Conservation (phyloP, 2,329 filamentous ascomycete species). For the Apiospora marii region DNA sequence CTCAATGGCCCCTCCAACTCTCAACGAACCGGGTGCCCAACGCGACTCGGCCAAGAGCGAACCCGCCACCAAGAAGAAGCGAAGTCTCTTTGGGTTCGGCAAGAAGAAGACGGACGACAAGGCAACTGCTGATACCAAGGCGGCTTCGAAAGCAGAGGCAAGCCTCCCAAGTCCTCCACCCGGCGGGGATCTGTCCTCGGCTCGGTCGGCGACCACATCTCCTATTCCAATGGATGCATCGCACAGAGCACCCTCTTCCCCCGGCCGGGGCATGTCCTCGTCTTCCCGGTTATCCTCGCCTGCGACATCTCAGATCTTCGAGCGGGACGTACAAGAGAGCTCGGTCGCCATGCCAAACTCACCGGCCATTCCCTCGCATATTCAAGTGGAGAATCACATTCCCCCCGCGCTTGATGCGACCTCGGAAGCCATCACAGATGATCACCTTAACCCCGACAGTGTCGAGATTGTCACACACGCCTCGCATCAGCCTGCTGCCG, state of each 20-base stretch:
- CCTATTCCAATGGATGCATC: constrained; percentile 52
- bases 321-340: constrained; percentile 91
- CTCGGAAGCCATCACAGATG: constrained; percentile 89
- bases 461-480: constrained; percentile 93
- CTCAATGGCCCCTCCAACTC: constrained; percentile 42
- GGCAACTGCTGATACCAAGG: constrained; percentile 38
- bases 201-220: constrained; percentile 46
- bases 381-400: constrained; percentile 93
- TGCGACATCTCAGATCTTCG: constrained; percentile 84
- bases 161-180: constrained; percentile 44
- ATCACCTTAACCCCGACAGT: constrained; percentile 82
- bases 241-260: constrained; percentile 66
- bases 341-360: constrained; percentile 73
- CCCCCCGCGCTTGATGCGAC: constrained; percentile 91
- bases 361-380: constrained; percentile 89
- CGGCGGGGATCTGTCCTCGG: constrained; percentile 45
- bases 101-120: constrained; percentile 66
- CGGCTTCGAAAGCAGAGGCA: constrained; percentile 37
- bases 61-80: constrained; percentile 56
- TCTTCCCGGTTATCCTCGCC: constrained; percentile 82
- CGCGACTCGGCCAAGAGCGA: constrained; percentile 44
- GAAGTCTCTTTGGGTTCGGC: constrained; percentile 67
- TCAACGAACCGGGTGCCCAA: constrained; percentile 38
- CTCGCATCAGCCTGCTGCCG: constrained; percentile 80
- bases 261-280: constrained; percentile 69